Evolutionary conservation across 768 basidiomycete species (phyloP).

Genomic region (Floccularia luteovirens): DNA sequence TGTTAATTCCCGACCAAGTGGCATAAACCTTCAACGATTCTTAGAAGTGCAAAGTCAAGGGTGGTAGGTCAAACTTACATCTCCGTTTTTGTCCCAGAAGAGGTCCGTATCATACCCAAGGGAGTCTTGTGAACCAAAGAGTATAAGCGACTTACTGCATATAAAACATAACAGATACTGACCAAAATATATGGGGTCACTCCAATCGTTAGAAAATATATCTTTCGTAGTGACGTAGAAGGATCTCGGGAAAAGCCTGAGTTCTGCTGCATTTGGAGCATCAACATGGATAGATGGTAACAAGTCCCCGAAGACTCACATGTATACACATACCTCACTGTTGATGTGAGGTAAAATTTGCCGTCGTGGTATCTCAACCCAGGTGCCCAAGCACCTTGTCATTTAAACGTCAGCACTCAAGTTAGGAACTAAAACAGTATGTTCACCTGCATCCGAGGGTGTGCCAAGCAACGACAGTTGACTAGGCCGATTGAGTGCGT

Average conservation of each 20-base stretch:
- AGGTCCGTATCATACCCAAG: slow-evolving; percentile 31
- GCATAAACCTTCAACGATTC: slow-evolving; percentile 18
- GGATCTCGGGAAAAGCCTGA: slow-evolving; percentile 28
- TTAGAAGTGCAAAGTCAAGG: background rate
- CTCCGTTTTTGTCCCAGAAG: slow-evolving; percentile 32
- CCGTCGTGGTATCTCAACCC: slow-evolving; percentile 25
- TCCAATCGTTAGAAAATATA: slow-evolving; percentile 31
- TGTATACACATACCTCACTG: slow-evolving; percentile 30
- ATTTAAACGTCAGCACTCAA: background rate
- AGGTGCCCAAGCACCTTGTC: slow-evolving; percentile 26
- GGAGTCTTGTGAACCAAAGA: slow-evolving; percentile 16
- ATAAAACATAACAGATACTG: background rate
- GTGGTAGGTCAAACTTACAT: slow-evolving; percentile 12
- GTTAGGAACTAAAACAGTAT: background rate
- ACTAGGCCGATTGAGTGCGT: slow-evolving; percentile 25
- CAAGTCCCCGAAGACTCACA: slow-evolving; percentile 17
- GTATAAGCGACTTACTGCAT: background rate
- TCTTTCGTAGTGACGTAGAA: slow-evolving; percentile 30
- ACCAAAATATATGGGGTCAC: slow-evolving; percentile 33
- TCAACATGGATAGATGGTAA: background rate
- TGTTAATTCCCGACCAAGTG: slow-evolving; percentile 31
- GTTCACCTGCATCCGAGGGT: slow-evolving; percentile 26
- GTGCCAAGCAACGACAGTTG: slow-evolving; percentile 27
- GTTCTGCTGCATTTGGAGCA: slow-evolving; percentile 16
- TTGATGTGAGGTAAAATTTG: slow-evolving; percentile 25